Evolutionary conservation across 108 stramenopile species (phyloP).

Genomic region (Fistulifera solaris): DNA sequence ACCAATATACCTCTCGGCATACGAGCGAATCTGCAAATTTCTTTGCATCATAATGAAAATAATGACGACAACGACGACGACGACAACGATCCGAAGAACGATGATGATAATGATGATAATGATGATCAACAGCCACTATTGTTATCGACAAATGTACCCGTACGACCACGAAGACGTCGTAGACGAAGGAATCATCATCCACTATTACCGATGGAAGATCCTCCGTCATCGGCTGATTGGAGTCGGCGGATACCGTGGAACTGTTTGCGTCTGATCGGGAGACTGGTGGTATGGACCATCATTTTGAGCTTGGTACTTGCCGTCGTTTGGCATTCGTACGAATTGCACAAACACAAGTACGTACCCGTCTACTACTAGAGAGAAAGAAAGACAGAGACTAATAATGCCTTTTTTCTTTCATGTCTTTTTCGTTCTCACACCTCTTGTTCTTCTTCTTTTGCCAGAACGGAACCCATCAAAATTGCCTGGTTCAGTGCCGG

Average conservation of each 20-base stretch:
- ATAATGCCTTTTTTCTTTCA: not conserved
- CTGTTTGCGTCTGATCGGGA: conserved; percentile 60
- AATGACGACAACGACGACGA: too few species aligned
- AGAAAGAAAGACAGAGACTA: not conserved
- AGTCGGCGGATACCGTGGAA: too few species aligned
- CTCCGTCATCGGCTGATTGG: conserved; percentile 23
- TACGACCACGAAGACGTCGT: too few species aligned
- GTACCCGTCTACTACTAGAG: conserved; percentile 1
- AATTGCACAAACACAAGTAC: conserved; percentile 64
- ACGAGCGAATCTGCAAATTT: too few species aligned
- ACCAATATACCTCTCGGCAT: too few species aligned
- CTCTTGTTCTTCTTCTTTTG: not conserved
- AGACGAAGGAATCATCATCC: too few species aligned
- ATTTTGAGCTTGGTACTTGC: conserved; percentile 40
- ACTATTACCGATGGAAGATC: too few species aligned
- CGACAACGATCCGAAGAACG: too few species aligned
- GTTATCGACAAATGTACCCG: too few species aligned
- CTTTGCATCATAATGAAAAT: too few species aligned
- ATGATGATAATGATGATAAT: too few species aligned
- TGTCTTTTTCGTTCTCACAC: not conserved
- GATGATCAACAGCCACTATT: too few species aligned
- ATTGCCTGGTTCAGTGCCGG: conserved; percentile 87
- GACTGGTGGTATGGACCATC: conserved; percentile 52
- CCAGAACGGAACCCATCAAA: conserved; percentile 68
- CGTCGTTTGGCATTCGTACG: conserved; percentile 73